Evolutionary conservation across 1,284 basidiomycete genomes (phyloP), one percentile per base, ranked within the genome.

Genomic region (Trichosporon coremiiforme): DNA sequence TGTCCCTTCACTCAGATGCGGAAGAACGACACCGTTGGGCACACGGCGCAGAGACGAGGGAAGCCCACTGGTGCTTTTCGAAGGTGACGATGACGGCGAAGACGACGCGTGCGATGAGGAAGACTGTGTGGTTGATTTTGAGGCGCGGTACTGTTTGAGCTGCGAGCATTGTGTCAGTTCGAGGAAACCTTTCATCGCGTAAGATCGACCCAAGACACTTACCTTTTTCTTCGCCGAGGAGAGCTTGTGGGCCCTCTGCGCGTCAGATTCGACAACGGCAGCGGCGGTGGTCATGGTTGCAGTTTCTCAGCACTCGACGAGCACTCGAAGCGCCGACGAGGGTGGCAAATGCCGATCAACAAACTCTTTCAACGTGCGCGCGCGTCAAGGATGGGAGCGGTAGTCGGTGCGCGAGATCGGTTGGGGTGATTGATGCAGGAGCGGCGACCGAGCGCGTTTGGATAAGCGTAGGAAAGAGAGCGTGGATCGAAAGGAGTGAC

Each of bases 161-260:
- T 82, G 73, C n/a, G 17, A 12, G 10, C 25, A 31, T 57, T 57
- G 62, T 71, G 29, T 67, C 62, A 68, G 65, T 17, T 4, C 35
- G 38, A 53, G 25, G 31, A 57, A 33, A 17, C 29, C 57, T 2
- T 12, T 33, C 57, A 15, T 20, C 53, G 45, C 60, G 68, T 50
- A 8, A 64, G 22, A 41, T 45, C 41, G n/a, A 17, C 25, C n/a
- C 3, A n/a, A 63, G 65, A 22, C 50, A 53, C 75, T 67, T 68
- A 80, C 80, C 76, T 80, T 80, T 65, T 78, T 80, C 68, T 74
- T 73, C 2, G 80, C 80, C 20, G 79, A 73, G 25, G 77, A 74
- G 15, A 82, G 72, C 68, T 77, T 74, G 67, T 75, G 74, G 17
- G 78, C 77, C 67, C 79, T 70, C 66, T 68, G 70, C 63, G 66